Evolutionary conservation across 2,329 filamentous ascomycete genomes (phyloP), one percentile per base, ranked within the genome.

Genomic region (Aspergillus ruber): DNA sequence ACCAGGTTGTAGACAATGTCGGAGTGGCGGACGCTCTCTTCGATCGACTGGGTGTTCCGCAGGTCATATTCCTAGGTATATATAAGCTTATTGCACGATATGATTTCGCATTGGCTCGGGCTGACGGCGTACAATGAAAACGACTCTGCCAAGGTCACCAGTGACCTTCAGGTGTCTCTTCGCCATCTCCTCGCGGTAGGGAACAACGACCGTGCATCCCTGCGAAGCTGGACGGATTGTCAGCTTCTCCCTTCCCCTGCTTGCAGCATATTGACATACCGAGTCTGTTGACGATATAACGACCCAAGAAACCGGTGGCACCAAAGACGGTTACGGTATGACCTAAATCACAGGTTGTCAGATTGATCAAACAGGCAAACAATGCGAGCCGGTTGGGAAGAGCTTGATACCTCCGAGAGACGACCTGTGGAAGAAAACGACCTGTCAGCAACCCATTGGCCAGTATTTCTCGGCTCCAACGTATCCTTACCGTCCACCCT

Each of bases 271-370:
- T 23, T 45, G 25, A 61, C 74, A 53, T 76, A 84, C 90, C 90
- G 66, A 98, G 80, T 69, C 89, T 82, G 75, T 96, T 95, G 66
- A 98, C 93, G 66, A 98, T 95, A 71, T 98, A 98, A 67, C 93
- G 84, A 66, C 93, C 93, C 47, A 98, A 76, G 70, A 95, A 91
- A 56, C 93, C 93, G 52, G 90, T 96, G 64, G 93, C 93, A 73
- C 93, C 93, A 74, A 98, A 98, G 62, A 98, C 91, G 50, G 93
- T 98, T 52, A 88, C 91, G 54, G 90, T 96, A 74, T 97, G 90
- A 58, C 91, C 91, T 89, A 71, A 52, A 56, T 58, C 52, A 44
- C 45, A 50, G 10, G 21, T 18, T 18, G 48, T 40, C n/a, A 44
- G 27, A 51, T 64, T 66, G 60, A 63, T 58, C 52, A 42, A 54